A percentile compares a stretch with the other conserved stretches of the same genome.
These are phyloP conservation scores for Prorocentrum cordatum DNA, from an alignment of 169 alveolate genomes.

Conservation along the genomic window DNA sequence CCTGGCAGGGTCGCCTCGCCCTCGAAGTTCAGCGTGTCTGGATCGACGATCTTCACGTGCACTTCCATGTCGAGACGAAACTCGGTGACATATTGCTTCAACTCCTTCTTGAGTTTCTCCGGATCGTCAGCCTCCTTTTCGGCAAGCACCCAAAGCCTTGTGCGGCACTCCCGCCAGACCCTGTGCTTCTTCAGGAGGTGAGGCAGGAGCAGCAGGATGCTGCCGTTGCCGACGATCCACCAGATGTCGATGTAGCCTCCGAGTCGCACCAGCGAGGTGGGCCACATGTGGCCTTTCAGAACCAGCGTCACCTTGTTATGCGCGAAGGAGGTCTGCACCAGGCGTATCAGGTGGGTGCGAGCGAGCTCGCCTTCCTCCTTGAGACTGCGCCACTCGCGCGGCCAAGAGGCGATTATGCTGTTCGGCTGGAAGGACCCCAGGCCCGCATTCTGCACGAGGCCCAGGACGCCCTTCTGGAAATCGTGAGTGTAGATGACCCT, in stretches of 20 bases:
- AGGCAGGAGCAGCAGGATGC: slow-evolving; percentile 41
- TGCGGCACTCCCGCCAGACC: slow-evolving; percentile 45
- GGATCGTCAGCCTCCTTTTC: not conserved
- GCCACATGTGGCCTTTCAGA: no score
- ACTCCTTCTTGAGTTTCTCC: not conserved
- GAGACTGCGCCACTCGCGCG: no score
- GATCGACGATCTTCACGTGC: slow-evolving; percentile 21
- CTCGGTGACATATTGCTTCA: slow-evolving; percentile 8
- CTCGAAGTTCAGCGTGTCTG: no score
- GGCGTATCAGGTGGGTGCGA: no score
- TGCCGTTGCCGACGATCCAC: slow-evolving; percentile 64
- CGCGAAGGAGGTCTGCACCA: no score
- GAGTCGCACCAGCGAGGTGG: slow-evolving; percentile 17
- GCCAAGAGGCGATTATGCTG: not conserved
- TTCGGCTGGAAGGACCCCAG: slow-evolving; percentile 56
- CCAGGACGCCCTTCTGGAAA: slow-evolving; percentile 5
- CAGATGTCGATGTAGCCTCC: slow-evolving; percentile 34
- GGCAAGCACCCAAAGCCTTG: slow-evolving; percentile 29
- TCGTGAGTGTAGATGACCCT: slow-evolving; percentile 38
- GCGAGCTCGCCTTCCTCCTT: no score
- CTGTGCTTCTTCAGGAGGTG: slow-evolving; percentile 42
- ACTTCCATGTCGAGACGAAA: slow-evolving; percentile 38
- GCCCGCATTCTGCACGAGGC: slow-evolving; percentile 23
- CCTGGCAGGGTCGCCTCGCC: no score
- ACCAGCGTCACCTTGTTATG: no score